Conservation (phyloP, 108 stramenopile species). For the Bacterosira constricta region DNA sequence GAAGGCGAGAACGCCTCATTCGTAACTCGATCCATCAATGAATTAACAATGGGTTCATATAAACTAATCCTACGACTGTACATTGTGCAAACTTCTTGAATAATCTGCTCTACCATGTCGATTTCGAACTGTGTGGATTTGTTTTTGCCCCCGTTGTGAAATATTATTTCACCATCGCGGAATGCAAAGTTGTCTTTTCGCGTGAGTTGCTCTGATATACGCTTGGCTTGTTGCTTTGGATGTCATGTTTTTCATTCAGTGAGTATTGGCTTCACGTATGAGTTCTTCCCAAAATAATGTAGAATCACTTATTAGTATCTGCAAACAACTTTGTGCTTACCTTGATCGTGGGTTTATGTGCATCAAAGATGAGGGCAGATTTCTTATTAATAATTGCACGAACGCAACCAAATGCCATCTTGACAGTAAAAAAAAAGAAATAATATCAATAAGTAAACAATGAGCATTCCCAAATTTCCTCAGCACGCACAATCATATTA, state of each 20-base stretch:
- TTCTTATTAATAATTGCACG: constrained; percentile 72
- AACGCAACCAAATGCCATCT: constrained; percentile 64
- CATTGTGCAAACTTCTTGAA: constrained; percentile 76
- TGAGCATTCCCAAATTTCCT: too few species aligned
- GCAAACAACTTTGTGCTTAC: constrained; percentile 41
- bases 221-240: constrained; percentile 31
- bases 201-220: constrained; percentile 29
- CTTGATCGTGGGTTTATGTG: constrained; percentile 63
- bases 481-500: not conserved
- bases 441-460: not conserved
- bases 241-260: not conserved
- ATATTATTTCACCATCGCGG: constrained; percentile 32
- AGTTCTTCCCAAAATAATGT: not conserved
- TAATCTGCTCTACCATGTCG: constrained; percentile 80
- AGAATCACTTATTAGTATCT: constrained; percentile 14
- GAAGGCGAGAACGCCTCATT: constrained; percentile 73
- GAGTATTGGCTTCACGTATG: not conserved
- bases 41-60: constrained; percentile 88
- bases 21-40: constrained; percentile 63
- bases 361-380: constrained; percentile 74
- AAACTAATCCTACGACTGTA: constrained; percentile 72
- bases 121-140: constrained; percentile 67
- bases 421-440: not conserved
- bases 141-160: constrained; percentile 17
- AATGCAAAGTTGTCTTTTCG: constrained; percentile 32